A percentile compares a stretch with the other conserved stretches of the same genome.
Evolutionary conservation across 2,329 filamentous ascomycete species (phyloP).

Genomic region (Scedosporium dehoogii): DNA sequence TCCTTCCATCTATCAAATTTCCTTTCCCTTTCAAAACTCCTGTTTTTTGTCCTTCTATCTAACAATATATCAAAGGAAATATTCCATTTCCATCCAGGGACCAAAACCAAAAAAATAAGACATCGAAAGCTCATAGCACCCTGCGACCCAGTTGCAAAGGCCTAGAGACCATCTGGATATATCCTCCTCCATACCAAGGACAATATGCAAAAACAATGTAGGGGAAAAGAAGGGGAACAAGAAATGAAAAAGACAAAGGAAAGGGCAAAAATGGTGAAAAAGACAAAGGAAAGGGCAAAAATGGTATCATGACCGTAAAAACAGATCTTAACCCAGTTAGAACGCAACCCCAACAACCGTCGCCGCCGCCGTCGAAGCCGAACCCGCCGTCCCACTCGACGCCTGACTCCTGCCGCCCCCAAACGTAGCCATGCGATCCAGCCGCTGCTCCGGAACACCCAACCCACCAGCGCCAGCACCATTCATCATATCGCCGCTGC

Average conservation of each 20-base stretch:
- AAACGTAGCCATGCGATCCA: constrained; percentile 2
- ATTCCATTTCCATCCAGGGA: background rate
- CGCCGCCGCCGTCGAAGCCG: background rate
- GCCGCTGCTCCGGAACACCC: background rate
- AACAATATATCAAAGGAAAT: background rate
- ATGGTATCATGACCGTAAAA: background rate
- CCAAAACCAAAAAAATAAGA: background rate
- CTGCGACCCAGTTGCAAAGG: background rate
- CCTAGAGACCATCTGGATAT: background rate
- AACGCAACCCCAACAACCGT: background rate
- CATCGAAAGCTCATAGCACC: background rate
- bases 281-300: background rate
- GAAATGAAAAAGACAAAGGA: background rate
- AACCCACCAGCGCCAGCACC: background rate
- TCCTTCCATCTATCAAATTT: background rate
- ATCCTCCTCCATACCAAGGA: background rate
- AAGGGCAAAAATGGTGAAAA: background rate
- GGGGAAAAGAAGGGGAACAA: background rate
- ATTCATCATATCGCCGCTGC: background rate
- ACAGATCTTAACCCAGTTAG: background rate
- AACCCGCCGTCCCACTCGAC: background rate
- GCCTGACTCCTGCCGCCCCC: background rate
- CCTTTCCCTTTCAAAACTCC: background rate
- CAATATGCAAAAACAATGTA: background rate
- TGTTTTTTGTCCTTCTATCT: background rate